Evolutionary conservation across 192 early-diverging fungal genomes (phyloP).

Genomic region (Chytriomyces sp.): DNA sequence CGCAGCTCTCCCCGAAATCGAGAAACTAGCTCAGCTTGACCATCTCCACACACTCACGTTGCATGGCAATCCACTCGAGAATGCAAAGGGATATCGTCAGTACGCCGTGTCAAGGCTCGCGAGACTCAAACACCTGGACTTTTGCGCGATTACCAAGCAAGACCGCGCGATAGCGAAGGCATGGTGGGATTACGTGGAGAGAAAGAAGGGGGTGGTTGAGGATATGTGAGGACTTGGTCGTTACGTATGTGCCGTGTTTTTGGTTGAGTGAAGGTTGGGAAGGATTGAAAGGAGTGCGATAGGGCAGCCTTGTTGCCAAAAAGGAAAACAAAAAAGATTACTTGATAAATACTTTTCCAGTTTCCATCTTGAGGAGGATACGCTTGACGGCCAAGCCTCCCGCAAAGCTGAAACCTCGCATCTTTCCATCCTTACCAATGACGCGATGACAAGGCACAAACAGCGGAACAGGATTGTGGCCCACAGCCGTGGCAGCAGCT

Average conservation of each 20-base stretch:
- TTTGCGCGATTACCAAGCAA: constrained; percentile 47
- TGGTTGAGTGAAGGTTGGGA: too few species aligned
- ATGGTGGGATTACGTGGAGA: neutral
- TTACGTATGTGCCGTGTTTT: too few species aligned
- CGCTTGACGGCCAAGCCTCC: constrained; percentile 15
- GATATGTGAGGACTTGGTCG: too few species aligned
- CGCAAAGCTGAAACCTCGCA: constrained; percentile 19
- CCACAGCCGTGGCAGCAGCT: constrained; percentile 8
- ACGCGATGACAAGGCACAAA: constrained; percentile 22
- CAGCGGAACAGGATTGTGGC: constrained; percentile 4
- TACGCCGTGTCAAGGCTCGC: constrained; percentile 34
- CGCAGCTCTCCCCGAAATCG: constrained; percentile 28
- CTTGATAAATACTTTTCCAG: constrained; percentile 3
- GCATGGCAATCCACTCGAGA: constrained; percentile 48
- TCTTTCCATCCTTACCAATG: constrained; percentile 10
- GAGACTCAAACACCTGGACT: constrained; percentile 40
- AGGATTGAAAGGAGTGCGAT: too few species aligned
- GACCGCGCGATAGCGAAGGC: constrained; percentile 20
- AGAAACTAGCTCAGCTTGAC: constrained; percentile 28
- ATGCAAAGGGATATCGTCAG: constrained; percentile 36
- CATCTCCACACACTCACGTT: constrained; percentile 37
- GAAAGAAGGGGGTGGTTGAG: constrained; percentile 1
- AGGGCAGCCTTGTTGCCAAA: too few species aligned
- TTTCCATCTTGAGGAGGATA: constrained; percentile 14
- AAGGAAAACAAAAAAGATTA: too few species aligned